Percentiles rank a stretch among this genome's conserved stretches.
Evolutionary conservation across 2,329 filamentous ascomycete species (phyloP).

Genomic region (Arthrobotrys conoides): DNA sequence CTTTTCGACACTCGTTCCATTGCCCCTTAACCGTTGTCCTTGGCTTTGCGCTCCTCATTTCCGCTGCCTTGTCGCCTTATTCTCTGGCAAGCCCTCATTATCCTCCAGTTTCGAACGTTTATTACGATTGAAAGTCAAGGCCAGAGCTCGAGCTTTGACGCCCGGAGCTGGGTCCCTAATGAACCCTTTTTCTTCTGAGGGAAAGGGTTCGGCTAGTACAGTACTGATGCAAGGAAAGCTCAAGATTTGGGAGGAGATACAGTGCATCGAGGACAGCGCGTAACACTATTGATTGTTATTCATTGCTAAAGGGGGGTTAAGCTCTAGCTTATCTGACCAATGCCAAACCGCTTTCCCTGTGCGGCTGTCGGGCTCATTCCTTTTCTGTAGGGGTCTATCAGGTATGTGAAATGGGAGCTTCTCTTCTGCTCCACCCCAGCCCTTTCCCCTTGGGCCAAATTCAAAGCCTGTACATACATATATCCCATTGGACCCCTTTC

Average conservation of each 20-base stretch:
- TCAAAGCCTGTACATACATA: conserved; percentile 47
- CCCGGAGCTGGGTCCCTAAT: neutral
- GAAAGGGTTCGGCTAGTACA: conserved; percentile 6
- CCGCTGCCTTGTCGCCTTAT: conserved; percentile 57
- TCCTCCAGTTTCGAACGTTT: conserved; percentile 6
- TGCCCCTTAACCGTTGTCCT: conserved; percentile 46
- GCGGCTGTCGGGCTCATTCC: conserved; percentile 61
- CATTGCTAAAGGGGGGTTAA: conserved; percentile 57
- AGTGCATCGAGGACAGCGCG: conserved; percentile 24
- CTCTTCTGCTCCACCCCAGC: conserved; percentile 48
- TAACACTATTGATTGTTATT: conserved; percentile 37
- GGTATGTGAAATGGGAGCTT: conserved; percentile 46
- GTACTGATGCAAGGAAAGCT: conserved; percentile 18
- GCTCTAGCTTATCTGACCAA: conserved; percentile 61
- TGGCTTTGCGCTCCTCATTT: conserved; percentile 56
- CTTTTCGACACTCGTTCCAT: conserved; percentile 22
- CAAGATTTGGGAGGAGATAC: neutral
- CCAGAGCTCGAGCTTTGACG: conserved; percentile 40
- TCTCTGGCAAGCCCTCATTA: conserved; percentile 13
- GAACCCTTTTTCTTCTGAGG: conserved; percentile 3
- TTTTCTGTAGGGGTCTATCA: conserved; percentile 52
- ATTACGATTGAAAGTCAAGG: conserved; percentile 20
- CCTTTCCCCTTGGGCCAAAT: conserved; percentile 38
- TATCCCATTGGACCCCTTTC: conserved; percentile 61
- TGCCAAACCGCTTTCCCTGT: conserved; percentile 57